Evolutionary conservation across 768 basidiomycete genomes (phyloP).

Genomic region (Panaeolus papilionaceus): DNA sequence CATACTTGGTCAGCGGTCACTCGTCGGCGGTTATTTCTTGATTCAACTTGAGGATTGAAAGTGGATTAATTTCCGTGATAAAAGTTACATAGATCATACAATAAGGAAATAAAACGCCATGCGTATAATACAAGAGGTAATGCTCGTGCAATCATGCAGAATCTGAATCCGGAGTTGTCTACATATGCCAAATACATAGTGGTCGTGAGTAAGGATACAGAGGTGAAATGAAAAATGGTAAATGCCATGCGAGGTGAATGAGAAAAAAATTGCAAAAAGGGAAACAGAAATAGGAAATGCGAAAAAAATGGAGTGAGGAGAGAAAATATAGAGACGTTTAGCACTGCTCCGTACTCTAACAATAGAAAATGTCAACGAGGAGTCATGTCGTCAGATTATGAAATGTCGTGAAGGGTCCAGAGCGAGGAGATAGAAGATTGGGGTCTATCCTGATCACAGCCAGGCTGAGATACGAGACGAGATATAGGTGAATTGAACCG

Average conservation of each 20-base stretch:
- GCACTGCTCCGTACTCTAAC: neutral
- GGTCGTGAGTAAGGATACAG: neutral
- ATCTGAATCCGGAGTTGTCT: neutral
- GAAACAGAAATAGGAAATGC: neutral
- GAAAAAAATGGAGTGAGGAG: neutral
- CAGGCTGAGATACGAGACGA: neutral
- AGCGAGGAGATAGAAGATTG: neutral
- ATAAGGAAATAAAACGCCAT: neutral
- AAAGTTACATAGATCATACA: neutral
- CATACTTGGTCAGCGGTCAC: no score
- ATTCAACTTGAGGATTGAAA: no score
- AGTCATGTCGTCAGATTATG: neutral
- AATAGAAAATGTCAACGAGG: neutral
- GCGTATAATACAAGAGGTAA: neutral
- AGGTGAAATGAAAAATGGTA: neutral
- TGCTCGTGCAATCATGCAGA: neutral
- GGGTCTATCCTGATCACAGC: slow-evolving; percentile 1
- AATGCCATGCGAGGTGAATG: neutral
- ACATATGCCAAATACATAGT: neutral
- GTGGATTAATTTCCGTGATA: no score
- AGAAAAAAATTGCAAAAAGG: neutral
- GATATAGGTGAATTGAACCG: neutral
- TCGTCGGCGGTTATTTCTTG: no score
- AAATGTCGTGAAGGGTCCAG: neutral
- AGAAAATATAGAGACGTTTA: neutral